Percentiles rank a stretch among this genome's conserved stretches.
These are phyloP conservation scores for Capsella bursapastoris DNA, from an alignment of 345 rosid genomes.

Conservation along the genomic window DNA sequence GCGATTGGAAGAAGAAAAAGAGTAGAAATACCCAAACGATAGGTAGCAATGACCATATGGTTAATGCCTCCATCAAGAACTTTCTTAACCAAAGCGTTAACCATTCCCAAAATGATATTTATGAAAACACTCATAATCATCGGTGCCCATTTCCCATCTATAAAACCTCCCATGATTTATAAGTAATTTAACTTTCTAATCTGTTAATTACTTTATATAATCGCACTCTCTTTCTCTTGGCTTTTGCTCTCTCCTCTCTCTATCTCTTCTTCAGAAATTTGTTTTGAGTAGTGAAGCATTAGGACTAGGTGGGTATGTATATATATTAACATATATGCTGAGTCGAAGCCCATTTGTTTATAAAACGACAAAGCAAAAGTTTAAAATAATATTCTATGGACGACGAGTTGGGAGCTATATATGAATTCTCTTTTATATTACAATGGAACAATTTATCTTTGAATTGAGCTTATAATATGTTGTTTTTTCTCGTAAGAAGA, in stretches of 20 bases:
- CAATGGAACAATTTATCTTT: background rate
- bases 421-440: background rate
- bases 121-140: slow-evolving; percentile 43
- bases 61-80: slow-evolving; percentile 60
- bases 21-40: slow-evolving; percentile 59
- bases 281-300: slow-evolving; percentile 31
- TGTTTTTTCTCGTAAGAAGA: background rate
- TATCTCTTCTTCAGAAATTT: slow-evolving; percentile 10
- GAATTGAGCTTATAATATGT: background rate
- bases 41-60: slow-evolving; percentile 62
- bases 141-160: slow-evolving; percentile 54
- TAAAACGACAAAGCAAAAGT: background rate
- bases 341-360: background rate
- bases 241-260: slow-evolving; percentile 5
- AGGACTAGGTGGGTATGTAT: slow-evolving; percentile 13
- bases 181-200: slow-evolving; percentile 1
- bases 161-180: slow-evolving; percentile 40
- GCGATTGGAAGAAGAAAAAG: slow-evolving; percentile 60
- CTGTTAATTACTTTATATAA: slow-evolving; percentile 5
- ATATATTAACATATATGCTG: slow-evolving; percentile 5
- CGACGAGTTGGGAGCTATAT: background rate
- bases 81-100: slow-evolving; percentile 63
- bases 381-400: background rate
- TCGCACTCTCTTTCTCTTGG: background rate
- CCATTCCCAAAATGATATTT: slow-evolving; percentile 47